Conservation (phyloP, 2,329 filamentous ascomycete species). For the Colletotrichum liriopes region DNA sequence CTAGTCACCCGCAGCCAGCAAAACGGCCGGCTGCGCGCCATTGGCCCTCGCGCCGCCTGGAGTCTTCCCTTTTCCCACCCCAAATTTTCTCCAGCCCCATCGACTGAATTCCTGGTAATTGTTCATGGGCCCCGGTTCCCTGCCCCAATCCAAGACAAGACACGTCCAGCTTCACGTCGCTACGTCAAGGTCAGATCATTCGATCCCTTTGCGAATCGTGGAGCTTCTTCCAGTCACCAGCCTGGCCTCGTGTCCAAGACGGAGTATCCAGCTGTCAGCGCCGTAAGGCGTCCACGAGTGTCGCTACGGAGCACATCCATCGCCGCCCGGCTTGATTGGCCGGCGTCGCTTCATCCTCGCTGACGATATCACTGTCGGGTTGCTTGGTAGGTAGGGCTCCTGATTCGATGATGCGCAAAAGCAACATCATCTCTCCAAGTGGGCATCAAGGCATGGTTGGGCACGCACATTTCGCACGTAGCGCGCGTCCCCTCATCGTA, state of each 20-base stretch:
- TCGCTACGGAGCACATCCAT: constrained; percentile 13
- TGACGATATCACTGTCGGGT: constrained; percentile 10
- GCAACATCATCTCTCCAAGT: constrained; percentile 37
- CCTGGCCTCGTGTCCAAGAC: not conserved
- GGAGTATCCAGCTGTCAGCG: constrained; percentile 4
- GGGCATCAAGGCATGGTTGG: constrained; percentile 46
- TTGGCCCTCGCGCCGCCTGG: constrained; percentile 23
- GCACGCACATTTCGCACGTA: constrained; percentile 39
- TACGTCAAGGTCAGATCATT: constrained; percentile 27
- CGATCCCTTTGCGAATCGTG: not conserved
- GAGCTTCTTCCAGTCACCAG: constrained; percentile 3
- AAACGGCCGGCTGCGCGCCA: constrained; percentile 31
- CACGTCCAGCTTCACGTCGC: constrained; percentile 33
- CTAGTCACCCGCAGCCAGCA: constrained; percentile 40
- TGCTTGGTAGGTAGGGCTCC: constrained; percentile 7
- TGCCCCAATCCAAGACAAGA: constrained; percentile 31
- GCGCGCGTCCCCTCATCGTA: constrained; percentile 41
- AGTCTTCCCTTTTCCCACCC: constrained; percentile 10
- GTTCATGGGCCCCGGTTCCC: constrained; percentile 21
- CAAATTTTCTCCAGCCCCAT: constrained; percentile 30
- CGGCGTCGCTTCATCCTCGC: not conserved
- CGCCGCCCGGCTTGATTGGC: constrained; percentile 24
- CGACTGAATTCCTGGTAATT: constrained; percentile 19
- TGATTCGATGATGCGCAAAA: constrained; percentile 39
- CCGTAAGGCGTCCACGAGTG: constrained; percentile 6